Evolutionary conservation across 2,329 filamentous ascomycete genomes (phyloP), one percentile per base, ranked within the genome.

Genomic region (Diplodia scrobiculata): DNA sequence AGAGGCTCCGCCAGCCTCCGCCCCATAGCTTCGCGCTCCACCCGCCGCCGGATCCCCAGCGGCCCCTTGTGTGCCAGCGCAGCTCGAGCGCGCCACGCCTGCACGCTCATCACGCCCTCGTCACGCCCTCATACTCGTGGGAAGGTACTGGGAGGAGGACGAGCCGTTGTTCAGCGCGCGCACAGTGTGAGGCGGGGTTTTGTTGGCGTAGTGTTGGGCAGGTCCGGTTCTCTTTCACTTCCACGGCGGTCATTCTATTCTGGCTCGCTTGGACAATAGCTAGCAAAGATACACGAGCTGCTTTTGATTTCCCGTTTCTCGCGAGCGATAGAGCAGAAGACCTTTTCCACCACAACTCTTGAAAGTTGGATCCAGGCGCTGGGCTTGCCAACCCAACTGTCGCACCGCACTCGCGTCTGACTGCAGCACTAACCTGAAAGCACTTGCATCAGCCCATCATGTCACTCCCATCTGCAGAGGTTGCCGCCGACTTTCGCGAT

Each of bases 401-500:
- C 65, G 41, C 69, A 63, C 67, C 66, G 9, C 34, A 10, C 29
- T 32, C 34, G 48, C 63, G 65, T 50, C 51, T 66, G 52, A 66
- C 64, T 60, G 64, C 51, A 65, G 51, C 25, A 66, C 64, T 66
- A 66, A 68, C 72, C 65, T 63, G 66, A 70, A 32, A 60, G 34
- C 51, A 58, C 60, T 64, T 67, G 64, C 38, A 71, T 64, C 64
- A 74, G 77, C 77, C 80, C 82, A 83, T 79, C 81, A 90, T 89
- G 87, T 87, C 86, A 79, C 76, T 81, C 70, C 79, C 82, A 66
- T 88, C 90, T 70, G 92, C 91, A 77, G 92, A 96, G 80, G 91
- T 99, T 72, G 93, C 93, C 69, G 90, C 94, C 79, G 95, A 98
- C 81, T 99, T 97, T 81, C 91, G 90, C 77, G 91, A 92, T 75